Conservation (phyloP, 1,139 yeast species). For the Fermentozyma sake region DNA sequence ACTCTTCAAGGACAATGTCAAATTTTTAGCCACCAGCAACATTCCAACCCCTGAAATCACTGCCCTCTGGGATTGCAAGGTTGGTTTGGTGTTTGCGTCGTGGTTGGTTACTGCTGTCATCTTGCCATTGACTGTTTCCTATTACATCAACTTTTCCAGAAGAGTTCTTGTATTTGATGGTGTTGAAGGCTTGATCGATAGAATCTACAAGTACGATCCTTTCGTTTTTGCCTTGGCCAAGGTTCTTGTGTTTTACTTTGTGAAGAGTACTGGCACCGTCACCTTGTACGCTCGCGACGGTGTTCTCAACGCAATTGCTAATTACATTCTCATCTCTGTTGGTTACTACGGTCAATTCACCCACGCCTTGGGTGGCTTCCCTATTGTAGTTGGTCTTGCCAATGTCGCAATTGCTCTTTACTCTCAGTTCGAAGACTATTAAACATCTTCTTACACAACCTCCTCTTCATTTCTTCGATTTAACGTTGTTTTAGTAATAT, state of each 20-base stretch:
- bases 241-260: conserved; percentile 41
- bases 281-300: conserved; percentile 25
- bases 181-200: conserved; percentile 24
- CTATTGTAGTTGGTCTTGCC: conserved; percentile 45
- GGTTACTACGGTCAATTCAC: conserved; percentile 34
- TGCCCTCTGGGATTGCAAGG: conserved; percentile 14
- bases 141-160: conserved; percentile 51
- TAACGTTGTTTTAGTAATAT: too few species aligned
- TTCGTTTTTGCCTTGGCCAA: conserved; percentile 52
- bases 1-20: conserved; percentile 30
- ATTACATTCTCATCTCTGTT: conserved; percentile 33
- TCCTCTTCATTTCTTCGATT: background rate
- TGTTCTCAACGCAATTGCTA: conserved; percentile 31
- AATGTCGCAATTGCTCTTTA: conserved; percentile 48
- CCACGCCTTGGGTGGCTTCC: conserved; percentile 42
- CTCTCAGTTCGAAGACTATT: conserved; percentile 32
- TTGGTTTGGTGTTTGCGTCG: conserved; percentile 1
- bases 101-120: conserved; percentile 42
- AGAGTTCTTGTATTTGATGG: conserved; percentile 21
- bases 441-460: conserved; percentile 2
- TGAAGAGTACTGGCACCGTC: conserved; percentile 25
- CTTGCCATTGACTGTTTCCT: conserved; percentile 44
- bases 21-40: conserved; percentile 20
- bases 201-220: conserved; percentile 52
- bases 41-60: conserved; percentile 27